Conservation (phyloP, 805 yeast species). For the Wickerhamomyces chambardii region DNA sequence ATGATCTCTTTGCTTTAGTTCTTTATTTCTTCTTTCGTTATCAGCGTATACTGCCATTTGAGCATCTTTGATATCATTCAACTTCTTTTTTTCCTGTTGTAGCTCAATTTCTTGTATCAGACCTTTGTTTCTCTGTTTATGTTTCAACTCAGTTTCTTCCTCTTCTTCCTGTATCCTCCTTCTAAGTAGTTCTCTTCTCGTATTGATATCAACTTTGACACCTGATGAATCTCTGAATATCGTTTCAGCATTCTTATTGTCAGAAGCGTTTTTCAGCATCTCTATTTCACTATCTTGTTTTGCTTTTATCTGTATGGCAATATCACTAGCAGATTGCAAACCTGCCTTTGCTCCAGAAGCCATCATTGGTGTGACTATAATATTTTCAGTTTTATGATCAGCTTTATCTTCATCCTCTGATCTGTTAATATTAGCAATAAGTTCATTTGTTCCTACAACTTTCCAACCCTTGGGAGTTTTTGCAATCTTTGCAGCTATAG, state of each 20-base stretch:
- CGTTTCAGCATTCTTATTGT: conserved; percentile 23
- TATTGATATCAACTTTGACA: conserved; percentile 33
- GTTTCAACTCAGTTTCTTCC: conserved; percentile 17
- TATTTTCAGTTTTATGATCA: no score
- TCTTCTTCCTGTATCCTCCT: conserved; percentile 19
- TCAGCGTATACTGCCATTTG: conserved; percentile 23
- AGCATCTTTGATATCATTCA: conserved; percentile 17
- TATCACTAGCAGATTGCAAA: conserved; percentile 35
- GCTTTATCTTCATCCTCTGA: no score
- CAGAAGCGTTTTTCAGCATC: conserved; percentile 6
- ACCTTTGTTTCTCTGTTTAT: conserved; percentile 25
- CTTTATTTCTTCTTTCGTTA: conserved; percentile 27
- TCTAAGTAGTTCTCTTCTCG: conserved; percentile 15
- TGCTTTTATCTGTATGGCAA: conserved; percentile 24
- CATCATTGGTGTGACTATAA: conserved; percentile 6
- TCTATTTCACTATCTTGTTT: conserved; percentile 18
- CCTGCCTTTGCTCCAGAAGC: conserved; percentile 31
- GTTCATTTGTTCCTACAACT: conserved; percentile 13
- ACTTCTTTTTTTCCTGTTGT: conserved; percentile 23
- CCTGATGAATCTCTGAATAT: conserved; percentile 60
- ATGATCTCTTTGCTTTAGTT: conserved; percentile 21
- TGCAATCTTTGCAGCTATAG: conserved; percentile 5
- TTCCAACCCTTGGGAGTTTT: conserved; percentile 11
- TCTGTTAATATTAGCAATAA: neutral
- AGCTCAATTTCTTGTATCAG: conserved; percentile 28